Percentiles rank a stretch among this genome's conserved stretches.
Conservation (phyloP, 768 basidiomycete genomes). For the Leccinum arenicola region DNA sequence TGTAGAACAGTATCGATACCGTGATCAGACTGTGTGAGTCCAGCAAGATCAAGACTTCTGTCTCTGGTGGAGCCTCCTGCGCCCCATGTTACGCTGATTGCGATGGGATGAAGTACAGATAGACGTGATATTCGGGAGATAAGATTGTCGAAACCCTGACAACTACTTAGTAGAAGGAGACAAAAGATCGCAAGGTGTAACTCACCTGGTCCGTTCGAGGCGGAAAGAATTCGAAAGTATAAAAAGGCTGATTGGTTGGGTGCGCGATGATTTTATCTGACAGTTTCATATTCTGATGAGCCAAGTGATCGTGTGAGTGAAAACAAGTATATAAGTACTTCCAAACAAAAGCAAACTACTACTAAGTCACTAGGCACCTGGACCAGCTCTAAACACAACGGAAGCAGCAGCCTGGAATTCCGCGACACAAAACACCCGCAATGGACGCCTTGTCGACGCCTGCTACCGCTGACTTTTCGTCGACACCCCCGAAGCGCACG, state of each 20-base stretch:
- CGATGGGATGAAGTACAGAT: slow-evolving; percentile 71
- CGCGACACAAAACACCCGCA: slow-evolving; percentile 2
- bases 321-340: slow-evolving; percentile 9
- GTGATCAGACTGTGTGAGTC: slow-evolving; percentile 67
- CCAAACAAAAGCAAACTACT: slow-evolving; percentile 29
- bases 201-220: slow-evolving; percentile 86
- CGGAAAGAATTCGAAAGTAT: slow-evolving; percentile 96
- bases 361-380: slow-evolving; percentile 9
- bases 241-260: slow-evolving; percentile 60
- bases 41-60: slow-evolving; percentile 82
- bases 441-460: slow-evolving; percentile 64
- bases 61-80: slow-evolving; percentile 93
- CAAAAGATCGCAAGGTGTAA: not conserved
- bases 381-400: slow-evolving; percentile 7
- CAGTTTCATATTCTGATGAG: slow-evolving; percentile 58
- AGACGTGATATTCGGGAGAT: slow-evolving; percentile 84
- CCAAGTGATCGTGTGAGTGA: not conserved
- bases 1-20: slow-evolving; percentile 88
- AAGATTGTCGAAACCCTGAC: slow-evolving; percentile 88
- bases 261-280: slow-evolving; percentile 59
- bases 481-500: slow-evolving; percentile 88
- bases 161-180: slow-evolving; percentile 4
- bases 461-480: slow-evolving; percentile 78
- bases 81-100: slow-evolving; percentile 95
- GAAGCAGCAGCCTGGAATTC: not conserved